Conservation (phyloP, 768 basidiomycete genomes). For the Boletus edulis region DNA sequence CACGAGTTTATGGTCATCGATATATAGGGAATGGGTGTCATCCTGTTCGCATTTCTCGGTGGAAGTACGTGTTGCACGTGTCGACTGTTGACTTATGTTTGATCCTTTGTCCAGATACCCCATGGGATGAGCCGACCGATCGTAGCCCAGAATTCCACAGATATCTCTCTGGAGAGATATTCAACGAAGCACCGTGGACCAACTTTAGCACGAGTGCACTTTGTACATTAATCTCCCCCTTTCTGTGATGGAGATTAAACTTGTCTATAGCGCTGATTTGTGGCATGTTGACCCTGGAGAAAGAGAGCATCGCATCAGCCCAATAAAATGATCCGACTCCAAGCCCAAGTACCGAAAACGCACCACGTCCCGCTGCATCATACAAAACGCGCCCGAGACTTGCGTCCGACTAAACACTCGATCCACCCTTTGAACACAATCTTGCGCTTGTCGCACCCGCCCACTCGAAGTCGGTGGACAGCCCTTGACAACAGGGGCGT, state of each 20-base stretch:
- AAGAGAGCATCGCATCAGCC: neutral
- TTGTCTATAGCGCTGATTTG: conserved; percentile 63
- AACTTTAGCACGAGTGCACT: conserved; percentile 55
- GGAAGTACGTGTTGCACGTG: conserved; percentile 68
- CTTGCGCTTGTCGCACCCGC: conserved; percentile 64
- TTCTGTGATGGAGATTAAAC: neutral
- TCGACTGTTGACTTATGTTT: neutral
- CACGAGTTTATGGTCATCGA: no score
- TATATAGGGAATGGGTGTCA: conserved; percentile 94
- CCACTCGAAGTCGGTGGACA: conserved; percentile 52
- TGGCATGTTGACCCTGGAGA: conserved; percentile 67
- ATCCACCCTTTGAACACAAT: conserved; percentile 73
- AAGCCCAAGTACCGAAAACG: conserved; percentile 19
- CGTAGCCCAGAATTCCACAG: conserved; percentile 77
- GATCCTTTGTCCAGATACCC: conserved; percentile 64
- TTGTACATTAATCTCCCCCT: conserved; percentile 45
- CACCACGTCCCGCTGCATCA: conserved; percentile 70
- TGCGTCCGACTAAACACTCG: conserved; percentile 51
- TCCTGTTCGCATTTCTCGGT: conserved; percentile 84
- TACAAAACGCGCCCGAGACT: conserved; percentile 57
- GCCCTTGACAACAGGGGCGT: conserved; percentile 26
- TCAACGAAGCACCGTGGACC: conserved; percentile 78
- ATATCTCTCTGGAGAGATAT: conserved; percentile 72
- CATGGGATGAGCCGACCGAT: conserved; percentile 92
- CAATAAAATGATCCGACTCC: neutral